Percentiles rank a stretch among this genome's conserved stretches.
These are phyloP conservation scores for Graphium sp. DNA, from an alignment of 2,329 filamentous ascomycete genomes.

Conservation along the genomic window DNA sequence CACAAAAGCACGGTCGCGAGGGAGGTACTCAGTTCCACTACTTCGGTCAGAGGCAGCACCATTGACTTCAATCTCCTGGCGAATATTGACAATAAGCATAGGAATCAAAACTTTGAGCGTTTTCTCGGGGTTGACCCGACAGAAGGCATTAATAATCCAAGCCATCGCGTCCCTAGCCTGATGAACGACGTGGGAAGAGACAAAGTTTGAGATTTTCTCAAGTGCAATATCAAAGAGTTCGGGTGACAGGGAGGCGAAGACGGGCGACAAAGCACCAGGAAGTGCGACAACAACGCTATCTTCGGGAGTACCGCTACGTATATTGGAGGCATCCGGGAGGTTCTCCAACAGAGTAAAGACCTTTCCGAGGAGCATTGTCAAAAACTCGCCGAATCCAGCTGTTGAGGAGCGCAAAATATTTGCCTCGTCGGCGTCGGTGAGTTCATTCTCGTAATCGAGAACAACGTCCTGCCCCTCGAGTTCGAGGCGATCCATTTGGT, in stretches of 20 bases:
- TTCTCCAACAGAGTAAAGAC: conserved; percentile 95
- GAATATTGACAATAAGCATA: conserved; percentile 78
- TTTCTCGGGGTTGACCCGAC: conserved; percentile 90
- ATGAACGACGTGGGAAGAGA: conserved; percentile 87
- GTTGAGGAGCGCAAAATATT: conserved; percentile 86
- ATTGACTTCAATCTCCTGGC: conserved; percentile 93
- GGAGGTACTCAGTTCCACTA: conserved; percentile 82
- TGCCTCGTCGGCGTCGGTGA: conserved; percentile 75
- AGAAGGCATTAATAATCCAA: conserved; percentile 91
- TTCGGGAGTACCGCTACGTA: conserved; percentile 82
- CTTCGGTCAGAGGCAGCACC: conserved; percentile 89
- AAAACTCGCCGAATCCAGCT: conserved; percentile 82
- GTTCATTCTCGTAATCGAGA: conserved; percentile 67
- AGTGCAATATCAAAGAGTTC: conserved; percentile 86
- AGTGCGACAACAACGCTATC: conserved; percentile 95
- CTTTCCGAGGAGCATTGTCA: conserved; percentile 77
- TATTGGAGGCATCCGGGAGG: conserved; percentile 73
- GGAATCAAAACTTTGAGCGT: conserved; percentile 82
- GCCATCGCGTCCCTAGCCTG: conserved; percentile 96
- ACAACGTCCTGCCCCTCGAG: conserved; percentile 69
- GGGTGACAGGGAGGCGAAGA: conserved; percentile 80
- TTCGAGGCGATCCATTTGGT: conserved; percentile 89
- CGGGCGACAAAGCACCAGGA: conserved; percentile 75
- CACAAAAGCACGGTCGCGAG: conserved; percentile 78
- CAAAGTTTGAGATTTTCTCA: conserved; percentile 83